Conservation (phyloP, 345 rosid species). For the Salix purpurea region DNA sequence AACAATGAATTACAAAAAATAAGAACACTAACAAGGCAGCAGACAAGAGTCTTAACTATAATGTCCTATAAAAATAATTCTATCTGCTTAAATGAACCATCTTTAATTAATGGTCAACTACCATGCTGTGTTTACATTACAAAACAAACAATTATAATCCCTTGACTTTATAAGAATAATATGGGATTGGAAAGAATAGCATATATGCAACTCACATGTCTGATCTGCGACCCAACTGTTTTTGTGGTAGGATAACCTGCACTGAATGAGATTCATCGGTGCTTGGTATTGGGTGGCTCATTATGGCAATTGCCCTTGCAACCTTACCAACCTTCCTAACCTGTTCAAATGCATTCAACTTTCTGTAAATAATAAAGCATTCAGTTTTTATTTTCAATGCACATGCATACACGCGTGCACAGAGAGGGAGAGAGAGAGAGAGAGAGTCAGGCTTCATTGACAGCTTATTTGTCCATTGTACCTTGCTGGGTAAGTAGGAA, state of each 20-base stretch:
- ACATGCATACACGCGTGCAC: background rate
- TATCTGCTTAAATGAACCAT: background rate
- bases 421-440: background rate
- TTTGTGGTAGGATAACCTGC: conserved; percentile 91
- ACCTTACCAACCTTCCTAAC: conserved; percentile 83
- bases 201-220: conserved; percentile 52
- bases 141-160: background rate
- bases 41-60: background rate
- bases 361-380: conserved; percentile 9
- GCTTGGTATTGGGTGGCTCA: conserved; percentile 95
- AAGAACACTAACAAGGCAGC: background rate
- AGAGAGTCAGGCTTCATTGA: background rate
- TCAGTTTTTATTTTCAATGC: background rate
- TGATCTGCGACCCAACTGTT: conserved; percentile 90
- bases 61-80: background rate
- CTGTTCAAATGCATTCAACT: conserved; percentile 35
- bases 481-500: conserved; percentile 83
- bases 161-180: background rate
- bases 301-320: conserved; percentile 84
- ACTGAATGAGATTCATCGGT: conserved; percentile 87
- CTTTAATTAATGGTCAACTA: background rate
- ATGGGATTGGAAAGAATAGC: background rate
- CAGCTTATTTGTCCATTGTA: conserved; percentile 17
- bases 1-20: background rate
- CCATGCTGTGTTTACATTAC: background rate